A percentile compares a stretch with the other conserved stretches of the same genome.
phyloP scores from a whole-genome alignment of 2,329 filamentous ascomycete genomes.

The Fonsecaea pedrosoi region DNA sequence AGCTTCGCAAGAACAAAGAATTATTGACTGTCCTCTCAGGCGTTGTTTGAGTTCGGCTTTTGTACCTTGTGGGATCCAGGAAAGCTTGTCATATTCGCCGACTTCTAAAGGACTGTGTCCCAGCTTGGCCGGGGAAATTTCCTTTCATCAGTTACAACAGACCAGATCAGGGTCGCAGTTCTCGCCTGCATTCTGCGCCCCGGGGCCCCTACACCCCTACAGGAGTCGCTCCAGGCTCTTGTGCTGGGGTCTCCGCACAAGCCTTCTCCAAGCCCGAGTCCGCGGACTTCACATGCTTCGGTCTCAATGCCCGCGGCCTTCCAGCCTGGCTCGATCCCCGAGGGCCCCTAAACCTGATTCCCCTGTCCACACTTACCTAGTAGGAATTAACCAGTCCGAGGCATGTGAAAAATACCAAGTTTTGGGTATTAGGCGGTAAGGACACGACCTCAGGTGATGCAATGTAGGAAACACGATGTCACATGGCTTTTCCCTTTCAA shows the following conservation, averaged over 20 bases:
- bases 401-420: slow-evolving; percentile 3
- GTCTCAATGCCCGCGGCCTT: background rate
- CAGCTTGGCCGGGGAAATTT: background rate
- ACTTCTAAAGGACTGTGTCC: background rate
- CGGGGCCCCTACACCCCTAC: background rate
- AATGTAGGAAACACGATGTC: background rate
- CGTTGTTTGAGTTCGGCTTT: background rate
- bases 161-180: background rate
- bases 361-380: background rate
- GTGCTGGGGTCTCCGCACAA: background rate
- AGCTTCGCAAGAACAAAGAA: background rate
- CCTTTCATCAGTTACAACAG: background rate
- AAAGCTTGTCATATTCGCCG: slow-evolving; percentile 4
- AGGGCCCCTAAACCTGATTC: background rate
- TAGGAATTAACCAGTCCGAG: background rate
- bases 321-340: background rate
- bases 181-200: background rate
- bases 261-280: background rate
- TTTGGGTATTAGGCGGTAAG: background rate
- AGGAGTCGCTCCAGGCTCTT: background rate
- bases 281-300: slow-evolving; percentile 9
- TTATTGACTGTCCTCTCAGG: background rate
- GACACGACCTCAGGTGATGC: background rate
- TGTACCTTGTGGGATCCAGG: background rate
- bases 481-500: slow-evolving; percentile 5